Percentiles rank a stretch among this genome's conserved stretches.
Evolutionary conservation across 495 filamentous ascomycete genomes (phyloP).

Genomic region (Hyaloscypha variabilis): DNA sequence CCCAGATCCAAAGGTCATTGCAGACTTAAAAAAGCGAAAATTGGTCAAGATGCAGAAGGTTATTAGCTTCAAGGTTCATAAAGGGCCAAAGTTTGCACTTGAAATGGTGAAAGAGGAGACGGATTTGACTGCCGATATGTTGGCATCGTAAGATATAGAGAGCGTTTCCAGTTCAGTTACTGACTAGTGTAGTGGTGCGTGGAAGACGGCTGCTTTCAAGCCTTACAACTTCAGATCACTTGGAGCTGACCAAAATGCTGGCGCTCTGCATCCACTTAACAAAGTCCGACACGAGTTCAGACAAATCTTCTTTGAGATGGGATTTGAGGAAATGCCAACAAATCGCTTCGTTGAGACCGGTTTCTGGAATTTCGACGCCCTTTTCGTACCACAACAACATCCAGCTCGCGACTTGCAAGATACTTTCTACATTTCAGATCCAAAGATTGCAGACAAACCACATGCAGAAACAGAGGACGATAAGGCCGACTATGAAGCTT

Average conservation of each 20-base stretch:
- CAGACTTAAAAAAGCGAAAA: slow-evolving; percentile 88
- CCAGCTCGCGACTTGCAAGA: slow-evolving; percentile 95
- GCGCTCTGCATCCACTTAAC: slow-evolving; percentile 90
- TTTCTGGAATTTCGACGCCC: slow-evolving; percentile 98
- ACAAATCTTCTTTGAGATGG: slow-evolving; percentile 95
- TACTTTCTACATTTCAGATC: slow-evolving; percentile 97
- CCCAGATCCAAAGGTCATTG: slow-evolving; percentile 68
- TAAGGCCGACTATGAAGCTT: slow-evolving; percentile 74
- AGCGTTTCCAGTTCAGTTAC: not conserved
- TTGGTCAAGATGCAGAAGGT: slow-evolving; percentile 79
- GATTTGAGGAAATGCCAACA: slow-evolving; percentile 85
- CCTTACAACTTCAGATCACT: slow-evolving; percentile 96
- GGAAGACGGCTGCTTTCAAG: slow-evolving; percentile 90
- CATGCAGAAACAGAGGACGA: slow-evolving; percentile 59
- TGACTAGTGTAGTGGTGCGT: slow-evolving; percentile 56
- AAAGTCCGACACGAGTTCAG: slow-evolving; percentile 94
- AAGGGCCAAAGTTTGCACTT: slow-evolving; percentile 83
- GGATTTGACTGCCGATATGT: slow-evolving; percentile 92
- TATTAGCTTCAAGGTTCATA: slow-evolving; percentile 79
- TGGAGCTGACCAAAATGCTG: slow-evolving; percentile 76
- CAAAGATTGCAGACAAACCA: slow-evolving; percentile 73
- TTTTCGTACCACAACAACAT: slow-evolving; percentile 97
- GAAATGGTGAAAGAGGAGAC: slow-evolving; percentile 93
- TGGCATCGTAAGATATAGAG: slow-evolving; percentile 54
- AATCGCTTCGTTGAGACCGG: slow-evolving; percentile 87